phyloP scores from a whole-genome alignment of 2,329 filamentous ascomycete genomes.

The Plectosphaerella plurivora region DNA sequence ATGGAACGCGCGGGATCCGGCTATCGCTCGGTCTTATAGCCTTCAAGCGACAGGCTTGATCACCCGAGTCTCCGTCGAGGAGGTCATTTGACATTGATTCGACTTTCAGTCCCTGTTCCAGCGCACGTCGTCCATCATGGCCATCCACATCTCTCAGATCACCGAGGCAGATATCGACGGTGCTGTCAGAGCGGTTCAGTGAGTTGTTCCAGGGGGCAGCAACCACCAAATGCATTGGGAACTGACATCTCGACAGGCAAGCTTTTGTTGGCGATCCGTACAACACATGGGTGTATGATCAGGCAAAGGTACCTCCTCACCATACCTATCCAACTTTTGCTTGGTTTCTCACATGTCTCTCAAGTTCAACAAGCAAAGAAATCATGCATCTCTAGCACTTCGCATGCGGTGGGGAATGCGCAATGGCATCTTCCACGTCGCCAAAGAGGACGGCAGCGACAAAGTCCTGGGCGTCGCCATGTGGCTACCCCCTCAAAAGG shows the following conservation, averaged over 20 bases:
- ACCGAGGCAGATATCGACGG: constrained; percentile 56
- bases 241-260: constrained; percentile 21
- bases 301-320: constrained; percentile 35
- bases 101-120: too few relatives aligned
- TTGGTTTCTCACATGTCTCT: constrained; percentile 4
- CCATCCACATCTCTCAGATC: constrained; percentile 51
- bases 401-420: constrained; percentile 68
- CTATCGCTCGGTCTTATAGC: too few relatives aligned
- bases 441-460: constrained; percentile 50
- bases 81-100: too few relatives aligned
- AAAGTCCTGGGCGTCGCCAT: constrained; percentile 66
- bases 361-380: constrained; percentile 55
- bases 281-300: constrained; percentile 61
- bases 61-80: too few relatives aligned
- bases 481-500: constrained; percentile 59
- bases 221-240: background rate
- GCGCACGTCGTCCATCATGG: constrained; percentile 26
- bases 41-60: too few relatives aligned
- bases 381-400: constrained; percentile 58
- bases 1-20: too few relatives aligned
- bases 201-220: constrained; percentile 3
- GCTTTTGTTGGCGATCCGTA: constrained; percentile 66
- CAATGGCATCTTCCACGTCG: constrained; percentile 66
- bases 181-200: constrained; percentile 60
- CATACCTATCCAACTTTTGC: background rate